A percentile compares a stretch with the other conserved stretches of the same genome.
These are phyloP conservation scores for Onygenales sp. DNA, from an alignment of 2,329 filamentous ascomycete genomes.

Conservation along the genomic window DNA sequence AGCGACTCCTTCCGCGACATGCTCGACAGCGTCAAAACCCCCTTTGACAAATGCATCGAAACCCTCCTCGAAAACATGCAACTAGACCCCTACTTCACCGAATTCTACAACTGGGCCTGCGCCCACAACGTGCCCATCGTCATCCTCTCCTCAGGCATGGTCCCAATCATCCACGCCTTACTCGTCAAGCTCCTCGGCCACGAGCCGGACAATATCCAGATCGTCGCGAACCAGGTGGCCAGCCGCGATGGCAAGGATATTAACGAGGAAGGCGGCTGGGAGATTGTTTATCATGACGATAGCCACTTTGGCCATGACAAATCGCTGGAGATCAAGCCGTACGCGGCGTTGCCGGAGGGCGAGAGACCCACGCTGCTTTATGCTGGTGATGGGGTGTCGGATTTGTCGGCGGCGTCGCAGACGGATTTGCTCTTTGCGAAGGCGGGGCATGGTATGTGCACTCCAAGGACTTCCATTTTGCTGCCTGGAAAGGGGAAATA, in stretches of 20 bases:
- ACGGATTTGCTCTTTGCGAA: constrained; percentile 92
- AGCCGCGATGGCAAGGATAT: constrained; percentile 60
- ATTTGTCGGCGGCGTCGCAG: constrained; percentile 83
- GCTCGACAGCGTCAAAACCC: constrained; percentile 75
- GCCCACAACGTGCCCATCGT: constrained; percentile 83
- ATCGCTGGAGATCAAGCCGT: constrained; percentile 79
- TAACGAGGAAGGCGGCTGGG: constrained; percentile 75
- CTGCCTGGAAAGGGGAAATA: neutral
- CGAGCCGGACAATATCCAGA: constrained; percentile 67
- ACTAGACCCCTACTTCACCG: constrained; percentile 78
- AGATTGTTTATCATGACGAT: constrained; percentile 80
- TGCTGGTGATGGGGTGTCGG: constrained; percentile 87
- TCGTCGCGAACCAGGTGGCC: constrained; percentile 77
- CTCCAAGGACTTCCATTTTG: neutral
- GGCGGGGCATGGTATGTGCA: constrained; percentile 62
- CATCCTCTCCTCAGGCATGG: constrained; percentile 86
- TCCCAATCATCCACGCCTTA: constrained; percentile 77
- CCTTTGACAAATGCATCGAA: constrained; percentile 73
- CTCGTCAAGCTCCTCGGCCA: constrained; percentile 74
- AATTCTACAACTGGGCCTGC: constrained; percentile 77
- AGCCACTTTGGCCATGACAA: constrained; percentile 96
- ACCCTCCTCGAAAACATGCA: constrained; percentile 73
- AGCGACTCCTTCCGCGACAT: constrained; percentile 79
- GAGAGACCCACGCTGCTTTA: constrained; percentile 81
- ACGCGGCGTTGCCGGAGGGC: constrained; percentile 54